These are phyloP conservation scores for Wickerhamiella australiensis DNA, from an alignment of 805 yeast species.

Conservation along the genomic window DNA sequence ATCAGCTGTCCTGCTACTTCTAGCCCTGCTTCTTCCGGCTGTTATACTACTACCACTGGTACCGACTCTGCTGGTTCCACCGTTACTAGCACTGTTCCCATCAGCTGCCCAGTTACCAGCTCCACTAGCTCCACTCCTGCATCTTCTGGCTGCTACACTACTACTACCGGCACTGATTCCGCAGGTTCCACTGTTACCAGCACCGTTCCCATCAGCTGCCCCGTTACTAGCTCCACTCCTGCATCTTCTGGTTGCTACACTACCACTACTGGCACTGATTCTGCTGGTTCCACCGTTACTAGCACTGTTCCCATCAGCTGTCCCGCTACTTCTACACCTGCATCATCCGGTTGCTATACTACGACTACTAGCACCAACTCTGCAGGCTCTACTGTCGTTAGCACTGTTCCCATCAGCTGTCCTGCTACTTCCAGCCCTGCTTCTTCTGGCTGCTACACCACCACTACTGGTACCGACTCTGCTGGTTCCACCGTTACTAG, in stretches of 20 bases:
- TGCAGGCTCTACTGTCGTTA: background rate
- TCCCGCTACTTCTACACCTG: background rate
- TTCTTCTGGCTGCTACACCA: background rate
- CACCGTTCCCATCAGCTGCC: background rate
- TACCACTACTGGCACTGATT: no score
- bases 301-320: background rate
- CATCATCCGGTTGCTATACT: background rate
- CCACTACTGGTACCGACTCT: background rate
- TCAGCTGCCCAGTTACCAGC: background rate
- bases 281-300: conserved; percentile 3
- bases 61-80: background rate
- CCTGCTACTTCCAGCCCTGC: conserved; percentile 1
- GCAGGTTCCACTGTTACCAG: background rate
- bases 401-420: conserved; percentile 3
- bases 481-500: background rate
- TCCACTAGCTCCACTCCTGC: background rate
- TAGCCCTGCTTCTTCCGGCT: no score
- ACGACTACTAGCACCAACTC: background rate
- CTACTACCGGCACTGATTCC: background rate
- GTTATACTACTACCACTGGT: background rate
- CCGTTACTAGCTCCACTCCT: background rate
- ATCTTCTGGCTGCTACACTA: background rate
- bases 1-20: background rate
- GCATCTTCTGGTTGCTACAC: background rate
- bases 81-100: background rate